These are phyloP conservation scores for Metschnikowia noctiluminum DNA, from an alignment of 805 yeast genomes.

Conservation along the genomic window DNA sequence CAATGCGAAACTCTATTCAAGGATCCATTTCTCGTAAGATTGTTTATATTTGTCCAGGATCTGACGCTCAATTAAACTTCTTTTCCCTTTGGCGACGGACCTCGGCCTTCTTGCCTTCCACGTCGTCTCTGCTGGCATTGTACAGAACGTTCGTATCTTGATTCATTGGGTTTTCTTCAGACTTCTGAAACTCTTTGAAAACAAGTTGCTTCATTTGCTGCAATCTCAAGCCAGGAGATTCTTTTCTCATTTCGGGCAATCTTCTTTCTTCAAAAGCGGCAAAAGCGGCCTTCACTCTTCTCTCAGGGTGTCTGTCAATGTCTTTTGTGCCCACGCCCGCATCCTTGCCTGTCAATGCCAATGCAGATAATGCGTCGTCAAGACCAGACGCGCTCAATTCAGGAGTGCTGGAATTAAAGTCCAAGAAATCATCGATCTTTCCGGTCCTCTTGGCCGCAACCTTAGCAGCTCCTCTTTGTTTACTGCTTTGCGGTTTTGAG, in stretches of 20 bases:
- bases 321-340: slow-evolving; percentile 58
- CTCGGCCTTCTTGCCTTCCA: slow-evolving; percentile 43
- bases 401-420: slow-evolving; percentile 44
- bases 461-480: slow-evolving; percentile 67
- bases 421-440: slow-evolving; percentile 66
- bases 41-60: no score
- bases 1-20: no score
- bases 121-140: slow-evolving; percentile 59
- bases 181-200: slow-evolving; percentile 77
- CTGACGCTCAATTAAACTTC: slow-evolving; percentile 18
- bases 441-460: slow-evolving; percentile 58
- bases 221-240: slow-evolving; percentile 74
- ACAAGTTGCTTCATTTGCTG: slow-evolving; percentile 74
- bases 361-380: slow-evolving; percentile 75
- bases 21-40: no score
- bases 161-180: slow-evolving; percentile 81
- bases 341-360: slow-evolving; percentile 57
- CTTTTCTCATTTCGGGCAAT: slow-evolving; percentile 68
- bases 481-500: slow-evolving; percentile 47
- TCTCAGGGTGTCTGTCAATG: slow-evolving; percentile 83
- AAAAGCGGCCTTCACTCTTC: slow-evolving; percentile 80
- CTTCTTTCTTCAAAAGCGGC: slow-evolving; percentile 69
- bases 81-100: slow-evolving; percentile 50
- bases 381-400: slow-evolving; percentile 70
- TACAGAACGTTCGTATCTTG: slow-evolving; percentile 60